Evolutionary conservation across 108 stramenopile species (phyloP).

Genomic region (Skeletonema tropicum): DNA sequence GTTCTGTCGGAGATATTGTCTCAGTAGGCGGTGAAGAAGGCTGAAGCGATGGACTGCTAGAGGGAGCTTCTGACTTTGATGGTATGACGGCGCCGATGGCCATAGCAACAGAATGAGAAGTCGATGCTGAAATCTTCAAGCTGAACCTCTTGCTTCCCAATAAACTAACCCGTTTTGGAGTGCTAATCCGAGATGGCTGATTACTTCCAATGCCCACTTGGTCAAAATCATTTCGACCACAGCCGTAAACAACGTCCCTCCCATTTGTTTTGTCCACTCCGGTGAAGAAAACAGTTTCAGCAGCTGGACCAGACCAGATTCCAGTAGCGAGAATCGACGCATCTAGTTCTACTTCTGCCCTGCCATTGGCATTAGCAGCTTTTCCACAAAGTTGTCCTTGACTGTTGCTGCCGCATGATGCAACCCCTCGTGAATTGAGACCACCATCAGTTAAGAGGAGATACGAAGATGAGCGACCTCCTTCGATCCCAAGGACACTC

Average conservation of each 20-base stretch:
- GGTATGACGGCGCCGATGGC: not conserved
- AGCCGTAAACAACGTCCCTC: slow-evolving; percentile 1
- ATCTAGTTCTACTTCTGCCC: not conserved
- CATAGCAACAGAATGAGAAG: not conserved
- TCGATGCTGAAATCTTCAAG: not conserved
- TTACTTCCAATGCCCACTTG: slow-evolving; percentile 9
- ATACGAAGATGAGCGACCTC: not conserved
- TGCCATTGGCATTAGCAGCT: not conserved
- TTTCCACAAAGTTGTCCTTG: slow-evolving; percentile 3
- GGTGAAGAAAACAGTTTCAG: slow-evolving; percentile 6
- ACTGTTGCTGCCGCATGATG: not conserved
- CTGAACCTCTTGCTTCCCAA: not conserved
- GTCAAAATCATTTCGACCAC: not conserved
- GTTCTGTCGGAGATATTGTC: too few relatives aligned
- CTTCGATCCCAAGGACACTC: not conserved
- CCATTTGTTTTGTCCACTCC: not conserved
- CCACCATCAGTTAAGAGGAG: slow-evolving; percentile 3
- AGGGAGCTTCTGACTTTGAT: not conserved
- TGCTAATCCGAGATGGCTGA: not conserved
- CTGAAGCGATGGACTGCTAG: too few relatives aligned
- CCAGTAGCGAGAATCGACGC: not conserved
- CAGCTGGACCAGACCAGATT: not conserved
- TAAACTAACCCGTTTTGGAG: not conserved
- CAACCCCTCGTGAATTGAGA: not conserved
- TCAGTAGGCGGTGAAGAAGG: too few relatives aligned